phyloP scores from a whole-genome alignment of 495 filamentous ascomycete species.

The Penicillium antarcticum region DNA sequence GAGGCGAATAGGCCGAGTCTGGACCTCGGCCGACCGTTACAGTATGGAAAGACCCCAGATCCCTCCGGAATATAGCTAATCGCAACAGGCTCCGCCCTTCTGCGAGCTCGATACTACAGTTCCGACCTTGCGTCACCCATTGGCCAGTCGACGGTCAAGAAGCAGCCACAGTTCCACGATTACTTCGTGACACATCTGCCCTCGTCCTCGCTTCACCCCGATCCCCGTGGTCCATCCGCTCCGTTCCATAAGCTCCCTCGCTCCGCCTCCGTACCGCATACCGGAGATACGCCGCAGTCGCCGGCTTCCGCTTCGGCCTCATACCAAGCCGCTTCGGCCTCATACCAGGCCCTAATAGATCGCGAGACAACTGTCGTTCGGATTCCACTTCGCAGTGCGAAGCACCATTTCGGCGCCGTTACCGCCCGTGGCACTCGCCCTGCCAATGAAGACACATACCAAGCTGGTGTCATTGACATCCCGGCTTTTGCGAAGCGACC shows the following conservation, averaged over 20 bases:
- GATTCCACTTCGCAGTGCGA: conserved; percentile 90
- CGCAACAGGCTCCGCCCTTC: conserved; percentile 21
- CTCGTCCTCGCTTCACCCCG: conserved; percentile 88
- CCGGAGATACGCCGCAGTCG: conserved; percentile 46
- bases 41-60: conserved; percentile 22
- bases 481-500: conserved; percentile 85
- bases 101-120: conserved; percentile 15
- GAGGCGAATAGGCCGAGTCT: conserved; percentile 41
- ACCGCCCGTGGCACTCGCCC: conserved; percentile 75
- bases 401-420: conserved; percentile 88
- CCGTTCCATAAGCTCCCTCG: conserved; percentile 76
- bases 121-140: conserved; percentile 14
- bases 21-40: conserved; percentile 35
- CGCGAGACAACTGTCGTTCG: conserved; percentile 94
- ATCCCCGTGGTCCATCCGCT: conserved; percentile 60
- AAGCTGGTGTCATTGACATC: conserved; percentile 88
- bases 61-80: neutral
- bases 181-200: conserved; percentile 97
- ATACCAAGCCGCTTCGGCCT: conserved; percentile 54
- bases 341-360: conserved; percentile 52
- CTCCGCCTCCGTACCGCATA: conserved; percentile 78
- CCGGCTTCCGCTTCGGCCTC: conserved; percentile 58
- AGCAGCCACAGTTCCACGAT: conserved; percentile 73
- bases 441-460: conserved; percentile 91
- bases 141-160: conserved; percentile 8